These are phyloP conservation scores for Oenanthe javanica DNA, from an alignment of 140 eudicot genomes.

Conservation along the genomic window DNA sequence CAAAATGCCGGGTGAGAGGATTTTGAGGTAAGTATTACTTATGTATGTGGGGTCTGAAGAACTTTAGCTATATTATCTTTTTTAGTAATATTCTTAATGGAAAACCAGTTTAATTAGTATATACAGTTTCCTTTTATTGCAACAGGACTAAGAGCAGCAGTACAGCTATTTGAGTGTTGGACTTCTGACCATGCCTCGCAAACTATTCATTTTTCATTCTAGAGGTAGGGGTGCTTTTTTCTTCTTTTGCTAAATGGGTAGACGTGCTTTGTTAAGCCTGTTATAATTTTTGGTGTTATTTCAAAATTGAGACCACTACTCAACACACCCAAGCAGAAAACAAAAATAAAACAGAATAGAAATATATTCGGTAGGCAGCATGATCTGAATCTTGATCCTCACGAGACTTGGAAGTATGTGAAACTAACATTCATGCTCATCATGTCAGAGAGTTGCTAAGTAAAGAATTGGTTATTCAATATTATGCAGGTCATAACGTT, in stretches of 20 bases:
- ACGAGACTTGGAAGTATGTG: background rate
- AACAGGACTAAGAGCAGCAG: constrained; percentile 88
- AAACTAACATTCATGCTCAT: background rate
- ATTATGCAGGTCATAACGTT: constrained; percentile 46
- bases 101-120: background rate
- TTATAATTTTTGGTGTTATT: background rate
- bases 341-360: background rate
- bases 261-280: background rate
- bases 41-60: background rate
- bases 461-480: background rate
- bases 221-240: no score
- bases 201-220: constrained; percentile 71
- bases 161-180: constrained; percentile 86
- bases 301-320: background rate
- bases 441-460: background rate
- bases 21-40: constrained; percentile 30
- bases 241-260: no score
- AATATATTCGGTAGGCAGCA: background rate
- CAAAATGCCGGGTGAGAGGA: constrained; percentile 74
- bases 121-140: constrained; percentile 70
- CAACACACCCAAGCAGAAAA: background rate
- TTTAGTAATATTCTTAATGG: background rate
- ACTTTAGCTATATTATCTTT: background rate
- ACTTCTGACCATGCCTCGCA: constrained; percentile 95
- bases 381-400: background rate